Conservation (phyloP, 371 early-diverging fungal genomes). For the Rhizomucor miehei region DNA sequence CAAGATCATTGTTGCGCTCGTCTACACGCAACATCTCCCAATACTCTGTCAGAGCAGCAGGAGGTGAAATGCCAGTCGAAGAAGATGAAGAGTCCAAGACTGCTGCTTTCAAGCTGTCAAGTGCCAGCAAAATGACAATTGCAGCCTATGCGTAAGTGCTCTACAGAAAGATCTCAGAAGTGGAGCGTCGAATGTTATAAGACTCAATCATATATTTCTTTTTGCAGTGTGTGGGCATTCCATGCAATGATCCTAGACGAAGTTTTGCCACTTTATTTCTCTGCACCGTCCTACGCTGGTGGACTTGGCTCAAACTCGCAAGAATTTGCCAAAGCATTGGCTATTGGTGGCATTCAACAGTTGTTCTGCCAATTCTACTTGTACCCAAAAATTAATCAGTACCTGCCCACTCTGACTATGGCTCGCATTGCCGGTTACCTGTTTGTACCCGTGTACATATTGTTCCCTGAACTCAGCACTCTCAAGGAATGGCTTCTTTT, state of each 20-base stretch:
- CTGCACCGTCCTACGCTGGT: conserved; percentile 49
- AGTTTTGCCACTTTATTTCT: conserved; percentile 62
- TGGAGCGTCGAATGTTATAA: no score
- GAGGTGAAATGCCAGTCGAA: neutral
- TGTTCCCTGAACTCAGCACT: conserved; percentile 41
- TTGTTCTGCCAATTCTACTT: conserved; percentile 49
- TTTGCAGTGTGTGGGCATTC: conserved; percentile 54
- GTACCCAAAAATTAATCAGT: conserved; percentile 50
- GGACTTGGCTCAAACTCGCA: conserved; percentile 46
- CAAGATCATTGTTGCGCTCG: neutral
- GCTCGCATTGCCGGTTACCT: conserved; percentile 35
- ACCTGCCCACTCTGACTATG: conserved; percentile 31
- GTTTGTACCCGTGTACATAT: conserved; percentile 36
- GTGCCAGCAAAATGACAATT: conserved; percentile 30
- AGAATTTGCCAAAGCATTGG: conserved; percentile 43
- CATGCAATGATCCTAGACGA: conserved; percentile 76
- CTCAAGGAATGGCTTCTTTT: conserved; percentile 22
- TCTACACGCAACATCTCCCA: neutral
- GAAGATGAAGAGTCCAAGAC: conserved; percentile 5
- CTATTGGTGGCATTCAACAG: conserved; percentile 49
- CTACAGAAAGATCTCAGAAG: no score
- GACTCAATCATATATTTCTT: no score
- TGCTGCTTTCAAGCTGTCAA: conserved; percentile 12
- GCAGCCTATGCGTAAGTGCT: conserved; percentile 41
- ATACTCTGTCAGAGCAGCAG: neutral